A percentile compares a stretch with the other conserved stretches of the same genome.
phyloP scores from a whole-genome alignment of 2,329 filamentous ascomycete genomes.

The Dactylellina haptotyla region DNA sequence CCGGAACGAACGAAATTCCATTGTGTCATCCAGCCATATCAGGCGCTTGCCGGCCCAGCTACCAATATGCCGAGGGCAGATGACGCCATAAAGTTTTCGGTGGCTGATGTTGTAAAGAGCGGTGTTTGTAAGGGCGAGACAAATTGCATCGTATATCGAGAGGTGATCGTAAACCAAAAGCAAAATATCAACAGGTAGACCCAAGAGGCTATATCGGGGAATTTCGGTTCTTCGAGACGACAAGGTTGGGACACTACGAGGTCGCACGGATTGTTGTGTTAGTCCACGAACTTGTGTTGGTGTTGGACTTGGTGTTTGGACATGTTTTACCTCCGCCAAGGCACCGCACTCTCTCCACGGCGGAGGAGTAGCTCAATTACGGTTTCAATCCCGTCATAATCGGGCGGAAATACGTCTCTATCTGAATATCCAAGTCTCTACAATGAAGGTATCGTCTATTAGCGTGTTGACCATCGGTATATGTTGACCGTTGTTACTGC shows the following conservation, averaged over 20 bases:
- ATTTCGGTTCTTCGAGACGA: background rate
- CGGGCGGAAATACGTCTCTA: constrained; percentile 7
- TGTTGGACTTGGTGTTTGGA: constrained; percentile 18
- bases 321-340: constrained; percentile 25
- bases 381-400: constrained; percentile 33
- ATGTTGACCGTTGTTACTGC: too few relatives aligned
- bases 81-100: constrained; percentile 12
- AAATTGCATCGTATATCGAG: constrained; percentile 32
- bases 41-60: constrained; percentile 36
- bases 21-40: constrained; percentile 18
- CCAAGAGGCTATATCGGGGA: background rate
- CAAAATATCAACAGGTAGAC: constrained; percentile 13
- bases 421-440: constrained; percentile 36
- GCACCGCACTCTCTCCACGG: constrained; percentile 25
- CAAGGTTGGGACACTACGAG: constrained; percentile 13
- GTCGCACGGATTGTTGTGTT: background rate
- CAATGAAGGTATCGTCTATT: background rate
- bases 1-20: constrained; percentile 28
- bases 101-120: constrained; percentile 28
- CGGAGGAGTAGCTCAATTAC: constrained; percentile 38
- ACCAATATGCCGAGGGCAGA: constrained; percentile 31
- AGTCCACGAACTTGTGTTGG: constrained; percentile 4
- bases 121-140: constrained; percentile 25
- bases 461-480: too few relatives aligned
- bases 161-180: constrained; percentile 19